These are phyloP conservation scores for Pyronema omphalodes DNA, from an alignment of 495 filamentous ascomycete genomes.

Conservation along the genomic window DNA sequence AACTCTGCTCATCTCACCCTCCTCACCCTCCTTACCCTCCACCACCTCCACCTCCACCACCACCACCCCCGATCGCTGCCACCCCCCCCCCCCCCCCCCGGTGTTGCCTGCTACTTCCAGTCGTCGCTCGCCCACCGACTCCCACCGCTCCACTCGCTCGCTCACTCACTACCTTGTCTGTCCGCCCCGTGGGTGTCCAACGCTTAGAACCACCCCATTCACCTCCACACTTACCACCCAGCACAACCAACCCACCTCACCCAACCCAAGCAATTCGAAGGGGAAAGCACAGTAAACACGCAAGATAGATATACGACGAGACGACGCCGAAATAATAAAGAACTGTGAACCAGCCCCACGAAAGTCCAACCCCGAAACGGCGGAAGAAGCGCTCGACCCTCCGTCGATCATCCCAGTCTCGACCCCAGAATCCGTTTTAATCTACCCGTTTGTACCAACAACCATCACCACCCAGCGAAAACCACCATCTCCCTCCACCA, in stretches of 20 bases:
- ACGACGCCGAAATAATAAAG: not conserved
- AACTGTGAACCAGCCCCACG: not conserved
- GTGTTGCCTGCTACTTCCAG: no score
- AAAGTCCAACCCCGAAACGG: constrained; percentile 2
- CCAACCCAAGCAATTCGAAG: not conserved
- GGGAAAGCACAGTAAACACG: not conserved
- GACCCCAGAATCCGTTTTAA: constrained; percentile 9
- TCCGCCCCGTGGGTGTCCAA: not conserved
- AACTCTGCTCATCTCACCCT: no score
- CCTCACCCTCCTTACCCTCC: no score
- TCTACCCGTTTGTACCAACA: constrained; percentile 11
- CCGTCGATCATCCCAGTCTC: constrained; percentile 1
- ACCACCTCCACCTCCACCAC: no score
- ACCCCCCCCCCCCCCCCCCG: no score
- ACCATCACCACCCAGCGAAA: constrained; percentile 3
- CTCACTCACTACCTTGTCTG: no score
- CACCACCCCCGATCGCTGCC: no score
- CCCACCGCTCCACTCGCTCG: no score
- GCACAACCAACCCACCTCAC: not conserved
- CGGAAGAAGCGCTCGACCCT: not conserved
- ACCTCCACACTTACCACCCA: not conserved
- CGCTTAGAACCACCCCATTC: not conserved
- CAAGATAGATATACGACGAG: constrained; percentile 1
- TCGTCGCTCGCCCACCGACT: no score
- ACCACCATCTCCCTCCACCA: constrained; percentile 2